Evolutionary conservation across 805 yeast genomes (phyloP), one percentile per base, ranked within the genome.

Genomic region (Ogataea allantospora): DNA sequence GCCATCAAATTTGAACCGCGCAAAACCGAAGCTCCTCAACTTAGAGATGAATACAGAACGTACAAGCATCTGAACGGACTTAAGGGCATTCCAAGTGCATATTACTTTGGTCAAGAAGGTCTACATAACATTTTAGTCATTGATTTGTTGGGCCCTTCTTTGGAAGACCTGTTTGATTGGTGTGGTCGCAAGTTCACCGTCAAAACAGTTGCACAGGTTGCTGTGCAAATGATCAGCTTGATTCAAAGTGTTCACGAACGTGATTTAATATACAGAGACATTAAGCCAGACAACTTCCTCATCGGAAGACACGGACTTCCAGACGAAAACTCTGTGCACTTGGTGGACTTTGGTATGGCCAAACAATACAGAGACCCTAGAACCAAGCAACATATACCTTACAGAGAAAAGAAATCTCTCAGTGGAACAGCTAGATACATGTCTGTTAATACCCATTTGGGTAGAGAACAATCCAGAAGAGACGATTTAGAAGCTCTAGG

Each of bases 361-460:
- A 93, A 93, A 65, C 95, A 87, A 58, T 93, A 89, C 66, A 79
- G 98, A 59, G 99, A 93, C 67, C 97, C 98, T 37, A 84, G 87
- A 63, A 83, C 98, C 9, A 88, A 88, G 57, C 84, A 83, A 57
- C 99, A 93, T 64, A 93, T 93, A 49, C 98, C 99, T 21, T 93
- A 89, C 65, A 75, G 98, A 54, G 99, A 93, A 63, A 87, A 89
- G 63, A 93, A 93, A 66, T 87, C 96, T 5, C 70, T 93, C 48
- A 84, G 95, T 62, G 99, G 99, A 33, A 93, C 99, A 3, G 99
- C 98, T n/a, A 74, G 99, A 55, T 93, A 93, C 67, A 93, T 93
- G 97, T 83, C 95, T 20, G 89, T 93, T 50, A 93, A 93, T 67
- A 93, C 99, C 7, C 99, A 93, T 65, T 68, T 93, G 54, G 99